Percentiles rank a stretch among this genome's conserved stretches.
Evolutionary conservation across 345 rosid species (phyloP).

Genomic region (Melaleuca quinquenervia): DNA sequence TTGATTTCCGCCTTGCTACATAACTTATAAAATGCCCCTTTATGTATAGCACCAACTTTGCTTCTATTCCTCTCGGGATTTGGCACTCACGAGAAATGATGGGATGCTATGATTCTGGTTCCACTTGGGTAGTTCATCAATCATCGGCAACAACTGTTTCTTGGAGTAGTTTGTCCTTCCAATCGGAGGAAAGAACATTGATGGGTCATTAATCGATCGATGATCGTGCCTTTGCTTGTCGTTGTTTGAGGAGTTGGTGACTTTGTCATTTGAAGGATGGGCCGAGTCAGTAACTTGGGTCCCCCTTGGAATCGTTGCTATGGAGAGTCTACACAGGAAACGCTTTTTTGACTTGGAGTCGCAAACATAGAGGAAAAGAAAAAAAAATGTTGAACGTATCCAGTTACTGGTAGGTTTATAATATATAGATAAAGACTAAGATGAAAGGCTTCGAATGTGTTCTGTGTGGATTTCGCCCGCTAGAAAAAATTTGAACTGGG

Average conservation of each 20-base stretch:
- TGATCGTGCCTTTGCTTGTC: not conserved
- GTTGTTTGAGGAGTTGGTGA: not conserved
- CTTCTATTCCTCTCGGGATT: not conserved
- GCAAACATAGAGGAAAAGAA: not conserved
- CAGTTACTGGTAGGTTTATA: too few species aligned
- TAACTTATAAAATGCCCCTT: not conserved
- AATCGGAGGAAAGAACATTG: not conserved
- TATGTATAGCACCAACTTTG: too few species aligned
- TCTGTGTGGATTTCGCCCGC: not conserved
- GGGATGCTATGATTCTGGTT: not conserved
- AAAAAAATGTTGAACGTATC: not conserved
- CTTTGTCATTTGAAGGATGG: not conserved
- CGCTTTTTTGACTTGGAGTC: too few species aligned
- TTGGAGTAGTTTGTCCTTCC: not conserved
- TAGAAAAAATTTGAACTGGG: too few species aligned
- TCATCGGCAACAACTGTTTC: not conserved
- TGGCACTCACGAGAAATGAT: not conserved
- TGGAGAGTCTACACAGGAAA: too few species aligned
- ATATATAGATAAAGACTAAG: not conserved
- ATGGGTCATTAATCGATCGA: not conserved
- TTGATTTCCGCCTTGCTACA: not conserved
- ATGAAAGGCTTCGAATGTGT: not conserved
- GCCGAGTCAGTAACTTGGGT: not conserved
- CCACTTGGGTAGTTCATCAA: not conserved
- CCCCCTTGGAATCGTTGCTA: too few species aligned